Evolutionary conservation across 1,139 yeast genomes (phyloP).

Genomic region (Saccharomyces hybrid): DNA sequence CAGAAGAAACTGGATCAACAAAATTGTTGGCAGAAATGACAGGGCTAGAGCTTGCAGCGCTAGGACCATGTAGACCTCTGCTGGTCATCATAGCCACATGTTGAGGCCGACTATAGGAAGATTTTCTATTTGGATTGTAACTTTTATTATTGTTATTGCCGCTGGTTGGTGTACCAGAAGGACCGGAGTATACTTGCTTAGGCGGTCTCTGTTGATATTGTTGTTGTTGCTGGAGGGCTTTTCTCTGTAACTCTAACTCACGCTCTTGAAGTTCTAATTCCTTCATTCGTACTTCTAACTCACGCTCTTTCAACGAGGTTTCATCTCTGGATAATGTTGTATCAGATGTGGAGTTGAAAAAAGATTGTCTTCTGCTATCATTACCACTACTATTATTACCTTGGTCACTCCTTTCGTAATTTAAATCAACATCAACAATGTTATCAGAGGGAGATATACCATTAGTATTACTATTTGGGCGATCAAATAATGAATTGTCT

Average conservation of each 20-base stretch:
- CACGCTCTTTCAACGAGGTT: slow-evolving; percentile 22
- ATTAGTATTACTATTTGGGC: neutral
- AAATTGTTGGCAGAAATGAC: slow-evolving; percentile 10
- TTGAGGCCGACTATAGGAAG: slow-evolving; percentile 16
- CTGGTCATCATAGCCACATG: slow-evolving; percentile 7
- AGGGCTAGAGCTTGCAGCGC: slow-evolving; percentile 10
- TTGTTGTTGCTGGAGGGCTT: slow-evolving; percentile 19
- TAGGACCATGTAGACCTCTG: slow-evolving; percentile 28
- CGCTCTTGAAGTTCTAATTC: slow-evolving; percentile 37
- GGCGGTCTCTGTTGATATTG: slow-evolving; percentile 3
- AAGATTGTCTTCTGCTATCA: neutral
- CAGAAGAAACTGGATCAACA: slow-evolving; percentile 16
- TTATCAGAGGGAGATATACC: neutral
- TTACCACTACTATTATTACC: neutral
- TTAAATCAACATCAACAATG: neutral
- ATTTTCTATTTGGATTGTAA: slow-evolving; percentile 10
- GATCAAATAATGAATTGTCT: neutral
- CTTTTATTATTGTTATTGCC: neutral
- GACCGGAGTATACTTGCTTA: neutral
- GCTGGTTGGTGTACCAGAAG: slow-evolving; percentile 6
- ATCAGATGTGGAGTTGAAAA: neutral
- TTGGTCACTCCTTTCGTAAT: neutral
- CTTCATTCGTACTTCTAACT: slow-evolving; percentile 37
- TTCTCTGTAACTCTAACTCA: slow-evolving; percentile 33
- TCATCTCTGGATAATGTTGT: slow-evolving; percentile 6